These are phyloP conservation scores for Cucumis sativus DNA, from an alignment of 306 rosid species.

Conservation along the genomic window Cucumber_9930_V3 NC_026659.2:7823001-7823500, in stretches of 20 bases:
- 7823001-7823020: background rate
- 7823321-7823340: constrained; percentile 15
- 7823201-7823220: constrained; percentile 38
- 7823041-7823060: constrained; percentile 12
- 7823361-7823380: constrained; percentile 13
- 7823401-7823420: constrained; percentile 48
- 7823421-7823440: constrained; percentile 39
- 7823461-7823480: constrained; percentile 1
- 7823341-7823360: constrained; percentile 25
- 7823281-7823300: constrained; percentile 19
- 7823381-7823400: constrained; percentile 38
- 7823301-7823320: constrained; percentile 8
- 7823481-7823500: constrained; percentile 27
- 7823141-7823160: background rate
- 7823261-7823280: constrained; percentile 70
- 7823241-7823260: constrained; percentile 88
- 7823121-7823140: constrained; percentile 12
- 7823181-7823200: constrained; percentile 25
- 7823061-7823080: background rate
- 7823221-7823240: constrained; percentile 59
- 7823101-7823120: constrained; percentile 8
- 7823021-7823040: background rate
- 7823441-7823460: constrained; percentile 19
- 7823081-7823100: background rate
- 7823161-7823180: background rate